Conservation (phyloP, 768 basidiomycete genomes). For the Agaricus blazei region DNA sequence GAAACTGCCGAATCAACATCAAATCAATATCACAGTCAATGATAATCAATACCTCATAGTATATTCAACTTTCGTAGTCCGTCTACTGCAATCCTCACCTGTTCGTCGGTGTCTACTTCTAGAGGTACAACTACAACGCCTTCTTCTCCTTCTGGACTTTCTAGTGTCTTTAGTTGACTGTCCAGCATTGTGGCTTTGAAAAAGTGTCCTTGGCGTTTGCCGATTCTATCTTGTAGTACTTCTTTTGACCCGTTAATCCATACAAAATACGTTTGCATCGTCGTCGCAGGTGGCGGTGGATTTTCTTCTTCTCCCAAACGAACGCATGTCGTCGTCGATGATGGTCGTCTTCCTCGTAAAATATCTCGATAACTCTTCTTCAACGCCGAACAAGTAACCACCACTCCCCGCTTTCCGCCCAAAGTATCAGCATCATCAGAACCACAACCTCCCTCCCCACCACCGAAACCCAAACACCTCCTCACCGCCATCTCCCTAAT, state of each 20-base stretch:
- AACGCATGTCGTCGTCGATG: no score
- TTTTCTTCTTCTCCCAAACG: neutral
- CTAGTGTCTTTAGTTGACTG: slow-evolving; percentile 68
- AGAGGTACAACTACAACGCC: slow-evolving; percentile 63
- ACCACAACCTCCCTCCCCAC: slow-evolving; percentile 3
- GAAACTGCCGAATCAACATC: slow-evolving; percentile 23
- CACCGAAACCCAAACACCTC: slow-evolving; percentile 19
- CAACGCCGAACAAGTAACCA: slow-evolving; percentile 84
- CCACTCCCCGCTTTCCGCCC: slow-evolving; percentile 40
- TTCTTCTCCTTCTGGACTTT: slow-evolving; percentile 62
- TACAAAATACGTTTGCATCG: slow-evolving; percentile 70
- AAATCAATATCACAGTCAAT: no score
- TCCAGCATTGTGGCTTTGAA: slow-evolving; percentile 83
- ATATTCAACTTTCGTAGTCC: slow-evolving; percentile 24
- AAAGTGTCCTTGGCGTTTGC: slow-evolving; percentile 64
- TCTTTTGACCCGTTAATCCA: slow-evolving; percentile 62
- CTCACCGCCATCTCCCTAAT: slow-evolving; percentile 64
- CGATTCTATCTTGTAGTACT: slow-evolving; percentile 59
- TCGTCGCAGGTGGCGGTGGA: slow-evolving; percentile 14
- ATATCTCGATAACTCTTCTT: slow-evolving; percentile 79
- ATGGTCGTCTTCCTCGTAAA: slow-evolving; percentile 49
- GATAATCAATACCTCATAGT: no score
- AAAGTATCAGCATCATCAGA: slow-evolving; percentile 30
- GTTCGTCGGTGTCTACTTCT: slow-evolving; percentile 47
- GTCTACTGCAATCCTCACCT: slow-evolving; percentile 42